phyloP scores from a whole-genome alignment of 176 grass and related monocot genomes.

The Oryza meyeriana region DNA sequence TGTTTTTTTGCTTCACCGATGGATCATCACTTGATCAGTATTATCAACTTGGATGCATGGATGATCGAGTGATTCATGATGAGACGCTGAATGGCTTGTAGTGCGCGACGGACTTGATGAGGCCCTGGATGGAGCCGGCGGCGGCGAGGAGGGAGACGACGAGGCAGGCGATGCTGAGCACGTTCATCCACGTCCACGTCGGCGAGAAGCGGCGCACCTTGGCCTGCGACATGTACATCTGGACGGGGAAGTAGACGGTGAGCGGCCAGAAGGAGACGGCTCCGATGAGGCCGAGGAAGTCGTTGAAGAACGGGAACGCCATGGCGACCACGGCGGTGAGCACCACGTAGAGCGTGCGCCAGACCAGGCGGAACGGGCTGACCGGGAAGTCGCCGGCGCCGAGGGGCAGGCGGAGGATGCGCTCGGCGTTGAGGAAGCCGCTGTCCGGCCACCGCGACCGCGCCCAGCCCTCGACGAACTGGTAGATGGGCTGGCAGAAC shows the following conservation, averaged over 20 bases:
- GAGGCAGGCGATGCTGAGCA: slow-evolving; percentile 57
- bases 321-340: slow-evolving; percentile 59
- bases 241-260: slow-evolving; percentile 84
- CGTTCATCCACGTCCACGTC: slow-evolving; percentile 72
- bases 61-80: neutral
- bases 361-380: slow-evolving; percentile 59
- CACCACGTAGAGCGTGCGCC: slow-evolving; percentile 63
- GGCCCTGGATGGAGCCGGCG: slow-evolving; percentile 61
- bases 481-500: slow-evolving; percentile 84
- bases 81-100: slow-evolving; percentile 64
- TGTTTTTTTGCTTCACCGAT: neutral
- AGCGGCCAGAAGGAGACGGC: slow-evolving; percentile 91
- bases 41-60: no score
- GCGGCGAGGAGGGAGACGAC: slow-evolving; percentile 63
- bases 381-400: slow-evolving; percentile 40
- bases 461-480: slow-evolving; percentile 58
- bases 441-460: slow-evolving; percentile 40
- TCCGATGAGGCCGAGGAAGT: slow-evolving; percentile 80
- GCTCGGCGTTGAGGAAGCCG: slow-evolving; percentile 49
- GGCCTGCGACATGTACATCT: slow-evolving; percentile 85
- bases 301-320: slow-evolving; percentile 96
- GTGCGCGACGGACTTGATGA: slow-evolving; percentile 45
- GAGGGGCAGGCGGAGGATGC: slow-evolving; percentile 25
- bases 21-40: no score
- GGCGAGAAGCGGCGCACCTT: slow-evolving; percentile 53